Base-by-base conservation (phyloP, 1,284 basidiomycete genomes). In the Boletus albobrunnescens region DNA sequence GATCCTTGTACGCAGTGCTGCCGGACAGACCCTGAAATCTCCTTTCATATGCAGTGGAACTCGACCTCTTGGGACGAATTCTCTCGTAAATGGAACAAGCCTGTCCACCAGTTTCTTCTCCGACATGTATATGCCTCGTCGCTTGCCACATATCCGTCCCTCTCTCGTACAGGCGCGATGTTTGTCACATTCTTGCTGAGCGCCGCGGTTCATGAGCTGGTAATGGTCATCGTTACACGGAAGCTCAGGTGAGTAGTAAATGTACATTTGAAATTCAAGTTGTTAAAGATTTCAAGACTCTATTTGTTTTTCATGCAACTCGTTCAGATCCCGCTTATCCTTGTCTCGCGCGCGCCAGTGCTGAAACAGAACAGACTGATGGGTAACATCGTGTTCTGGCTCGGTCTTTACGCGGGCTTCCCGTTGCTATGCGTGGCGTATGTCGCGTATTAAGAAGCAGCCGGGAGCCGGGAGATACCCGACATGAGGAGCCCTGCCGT, bases 51-150 rank as follows among this genome's bases (percentile, higher is more conserved):
- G 24, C 14, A 81, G 87, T 98, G 95, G 95, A 99, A 98, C 71
- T 91, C 91, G 1, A 93, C 88, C 0, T 89, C 88, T 3, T 95
- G 91, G 87, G 96, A 97, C 62, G 92, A 97, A 65, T 99, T 96
- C 68, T 87, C 91, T 6, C 83, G 94, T 40, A 94, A 94, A 70
- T 96, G 94, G 94, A 96, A 96, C 72, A 91, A 89, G 57, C 79
- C 84, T 9, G 86, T 94, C n/a, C 82, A 97, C 65, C 83, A 83
- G 3, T 98, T 98, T 77, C 78, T 99, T 19, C 77, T 98, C 10
- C 82, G 91, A 16, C 95, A 99, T 66, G 94, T 99, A 23, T 99
- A 95, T 59, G 87, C 91, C 4, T 87, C 91, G 14, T 83, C 89
- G 12, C 91, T 96, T 50, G 75, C 82, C 31, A 81, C 82, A 38